Percentiles rank a stretch among this genome's conserved stretches.
These are phyloP conservation scores for Ophiostoma sp. DNA, from an alignment of 2,329 filamentous ascomycete genomes.

Conservation along the genomic window DNA sequence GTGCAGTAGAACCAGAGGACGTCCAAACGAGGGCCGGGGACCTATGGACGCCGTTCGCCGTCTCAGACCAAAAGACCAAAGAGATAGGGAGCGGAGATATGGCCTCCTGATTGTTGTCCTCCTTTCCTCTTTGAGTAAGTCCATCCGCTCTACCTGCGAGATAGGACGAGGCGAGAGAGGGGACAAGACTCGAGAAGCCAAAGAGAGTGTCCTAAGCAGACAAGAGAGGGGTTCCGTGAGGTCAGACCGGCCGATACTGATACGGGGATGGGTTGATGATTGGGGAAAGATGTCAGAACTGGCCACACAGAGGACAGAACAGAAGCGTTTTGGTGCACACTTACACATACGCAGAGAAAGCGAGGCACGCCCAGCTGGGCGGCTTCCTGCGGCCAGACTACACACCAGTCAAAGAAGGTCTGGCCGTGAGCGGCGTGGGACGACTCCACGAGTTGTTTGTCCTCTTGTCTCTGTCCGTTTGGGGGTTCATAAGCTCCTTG, in stretches of 20 bases:
- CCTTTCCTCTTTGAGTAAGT: constrained; percentile 25
- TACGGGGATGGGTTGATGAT: not conserved
- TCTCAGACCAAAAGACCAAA: not conserved
- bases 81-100: constrained; percentile 17
- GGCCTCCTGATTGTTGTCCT: not conserved
- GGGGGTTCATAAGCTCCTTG: constrained; percentile 19
- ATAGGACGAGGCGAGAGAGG: constrained; percentile 17
- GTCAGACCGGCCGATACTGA: constrained; percentile 11
- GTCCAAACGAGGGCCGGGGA: not conserved
- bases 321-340: not conserved
- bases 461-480: not conserved
- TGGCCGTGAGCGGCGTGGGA: not conserved
- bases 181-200: not conserved
- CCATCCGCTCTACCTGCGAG: constrained; percentile 18
- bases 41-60: not conserved
- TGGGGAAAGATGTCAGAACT: not conserved
- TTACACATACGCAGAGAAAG: not conserved
- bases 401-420: not conserved
- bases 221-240: not conserved
- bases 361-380: not conserved
- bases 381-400: not conserved
- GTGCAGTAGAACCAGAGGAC: no score
- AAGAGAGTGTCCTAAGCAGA: not conserved
- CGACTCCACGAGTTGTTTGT: not conserved
- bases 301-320: not conserved